Evolutionary conservation across 805 yeast genomes (phyloP).

Genomic region (Schizosaccharomyces octosporus): DNA sequence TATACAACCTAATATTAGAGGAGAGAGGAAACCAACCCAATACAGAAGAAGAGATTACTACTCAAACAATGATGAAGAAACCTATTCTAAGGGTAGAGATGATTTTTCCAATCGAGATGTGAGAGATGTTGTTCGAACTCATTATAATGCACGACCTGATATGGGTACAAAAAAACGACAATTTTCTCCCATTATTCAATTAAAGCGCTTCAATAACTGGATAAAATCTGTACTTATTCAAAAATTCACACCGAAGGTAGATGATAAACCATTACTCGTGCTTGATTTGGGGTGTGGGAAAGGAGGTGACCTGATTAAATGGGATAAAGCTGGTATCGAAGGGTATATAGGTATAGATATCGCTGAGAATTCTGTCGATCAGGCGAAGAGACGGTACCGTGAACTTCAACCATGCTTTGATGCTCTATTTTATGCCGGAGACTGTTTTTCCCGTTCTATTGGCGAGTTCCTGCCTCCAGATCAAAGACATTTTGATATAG

Average conservation of each 20-base stretch:
- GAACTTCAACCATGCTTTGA: slow-evolving; percentile 35
- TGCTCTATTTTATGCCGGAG: slow-evolving; percentile 75
- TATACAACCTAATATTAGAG: too few relatives aligned
- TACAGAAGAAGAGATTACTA: neutral
- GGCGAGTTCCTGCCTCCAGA: slow-evolving; percentile 20
- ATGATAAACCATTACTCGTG: slow-evolving; percentile 18
- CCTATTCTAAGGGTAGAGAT: neutral
- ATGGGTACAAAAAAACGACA: slow-evolving; percentile 36
- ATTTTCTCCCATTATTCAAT: slow-evolving; percentile 59
- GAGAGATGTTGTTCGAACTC: slow-evolving; percentile 35
- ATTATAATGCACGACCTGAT: slow-evolving; percentile 65
- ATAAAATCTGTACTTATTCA: slow-evolving; percentile 68
- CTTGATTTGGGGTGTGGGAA: slow-evolving; percentile 90
- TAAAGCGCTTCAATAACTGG: slow-evolving; percentile 76
- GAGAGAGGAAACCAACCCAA: too few relatives aligned
- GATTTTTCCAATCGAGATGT: neutral
- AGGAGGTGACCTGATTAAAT: slow-evolving; percentile 88
- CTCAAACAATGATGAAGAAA: neutral
- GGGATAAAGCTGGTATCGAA: slow-evolving; percentile 46
- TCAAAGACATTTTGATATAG: slow-evolving; percentile 55
- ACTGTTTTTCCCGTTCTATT: slow-evolving; percentile 29
- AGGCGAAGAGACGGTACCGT: slow-evolving; percentile 56
- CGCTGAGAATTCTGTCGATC: slow-evolving; percentile 65
- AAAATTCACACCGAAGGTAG: slow-evolving; percentile 31
- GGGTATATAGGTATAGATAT: slow-evolving; percentile 81